Conservation (phyloP, 2,329 filamentous ascomycete species). For the Alternaria gaisen region DNA sequence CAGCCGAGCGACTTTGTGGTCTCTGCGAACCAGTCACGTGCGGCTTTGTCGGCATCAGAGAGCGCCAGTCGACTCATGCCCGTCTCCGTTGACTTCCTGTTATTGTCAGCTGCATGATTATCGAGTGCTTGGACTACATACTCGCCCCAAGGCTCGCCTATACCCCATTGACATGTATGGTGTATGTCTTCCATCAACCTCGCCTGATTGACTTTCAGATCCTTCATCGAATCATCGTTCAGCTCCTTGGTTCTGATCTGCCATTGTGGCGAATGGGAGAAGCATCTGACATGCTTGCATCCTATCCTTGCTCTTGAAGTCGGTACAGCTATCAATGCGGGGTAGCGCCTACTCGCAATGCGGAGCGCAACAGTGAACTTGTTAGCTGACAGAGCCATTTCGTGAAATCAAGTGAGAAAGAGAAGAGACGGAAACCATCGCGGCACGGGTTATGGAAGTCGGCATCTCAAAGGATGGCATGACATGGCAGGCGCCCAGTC, state of each 20-base stretch:
- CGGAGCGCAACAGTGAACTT: constrained; percentile 27
- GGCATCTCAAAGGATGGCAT: constrained; percentile 25
- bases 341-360: constrained; percentile 32
- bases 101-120: constrained; percentile 8
- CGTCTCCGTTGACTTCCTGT: constrained; percentile 67
- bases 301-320: constrained; percentile 10
- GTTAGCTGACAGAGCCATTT: constrained; percentile 26
- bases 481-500: constrained; percentile 29
- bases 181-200: constrained; percentile 72
- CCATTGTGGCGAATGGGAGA: constrained; percentile 45
- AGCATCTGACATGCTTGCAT: constrained; percentile 28
- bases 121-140: constrained; percentile 42
- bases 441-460: constrained; percentile 15
- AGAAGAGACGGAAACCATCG: constrained; percentile 17
- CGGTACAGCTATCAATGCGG: constrained; percentile 24
- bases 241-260: constrained; percentile 57
- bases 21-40: constrained; percentile 77
- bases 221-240: constrained; percentile 60
- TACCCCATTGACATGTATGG: constrained; percentile 72
- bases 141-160: constrained; percentile 73
- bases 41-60: constrained; percentile 74
- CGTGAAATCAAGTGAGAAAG: not conserved
- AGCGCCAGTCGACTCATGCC: constrained; percentile 81
- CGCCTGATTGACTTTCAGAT: constrained; percentile 65
- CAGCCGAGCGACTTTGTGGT: constrained; percentile 72